Conservation (phyloP, 805 yeast species). For the Kregervanrija pseudodelftensis region DNA sequence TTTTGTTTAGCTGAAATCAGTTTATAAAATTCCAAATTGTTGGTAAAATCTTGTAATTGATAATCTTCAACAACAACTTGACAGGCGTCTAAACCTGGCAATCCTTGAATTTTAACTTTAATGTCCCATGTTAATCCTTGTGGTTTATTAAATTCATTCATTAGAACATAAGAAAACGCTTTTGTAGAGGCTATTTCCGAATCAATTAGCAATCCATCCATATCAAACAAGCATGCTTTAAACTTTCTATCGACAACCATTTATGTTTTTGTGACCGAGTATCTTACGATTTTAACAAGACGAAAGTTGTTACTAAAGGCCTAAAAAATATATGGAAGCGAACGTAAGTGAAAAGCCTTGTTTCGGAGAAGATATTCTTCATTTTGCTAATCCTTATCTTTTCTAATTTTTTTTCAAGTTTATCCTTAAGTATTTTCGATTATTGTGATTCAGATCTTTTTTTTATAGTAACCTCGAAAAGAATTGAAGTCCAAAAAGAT, state of each 20-base stretch:
- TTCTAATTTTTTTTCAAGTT: too few relatives aligned
- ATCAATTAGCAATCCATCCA: slow-evolving; percentile 93
- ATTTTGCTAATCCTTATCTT: too few relatives aligned
- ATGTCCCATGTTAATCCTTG: slow-evolving; percentile 89
- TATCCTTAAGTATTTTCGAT: too few relatives aligned
- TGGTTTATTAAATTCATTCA: slow-evolving; percentile 41
- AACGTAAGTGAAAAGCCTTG: too few relatives aligned
- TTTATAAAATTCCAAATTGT: slow-evolving; percentile 56
- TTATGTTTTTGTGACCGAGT: too few relatives aligned
- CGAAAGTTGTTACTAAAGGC: too few relatives aligned
- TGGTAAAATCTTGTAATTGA: slow-evolving; percentile 45
- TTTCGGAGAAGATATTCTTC: too few relatives aligned
- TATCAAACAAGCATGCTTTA: slow-evolving; percentile 43
- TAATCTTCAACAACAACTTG: slow-evolving; percentile 60
- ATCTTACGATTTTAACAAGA: too few relatives aligned
- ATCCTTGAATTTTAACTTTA: slow-evolving; percentile 81
- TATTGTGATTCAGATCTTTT: too few relatives aligned
- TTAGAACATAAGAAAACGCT: slow-evolving; percentile 60
- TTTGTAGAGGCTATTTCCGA: slow-evolving; percentile 90
- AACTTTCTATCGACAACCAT: slow-evolving; percentile 5
- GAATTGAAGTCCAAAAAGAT: too few relatives aligned
- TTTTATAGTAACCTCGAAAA: too few relatives aligned
- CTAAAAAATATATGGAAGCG: too few relatives aligned
- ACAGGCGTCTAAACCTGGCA: slow-evolving; percentile 77
- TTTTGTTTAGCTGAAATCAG: slow-evolving; percentile 47